phyloP scores from a whole-genome alignment of 257 asterid genomes.

The Solanum chilense region DNA sequence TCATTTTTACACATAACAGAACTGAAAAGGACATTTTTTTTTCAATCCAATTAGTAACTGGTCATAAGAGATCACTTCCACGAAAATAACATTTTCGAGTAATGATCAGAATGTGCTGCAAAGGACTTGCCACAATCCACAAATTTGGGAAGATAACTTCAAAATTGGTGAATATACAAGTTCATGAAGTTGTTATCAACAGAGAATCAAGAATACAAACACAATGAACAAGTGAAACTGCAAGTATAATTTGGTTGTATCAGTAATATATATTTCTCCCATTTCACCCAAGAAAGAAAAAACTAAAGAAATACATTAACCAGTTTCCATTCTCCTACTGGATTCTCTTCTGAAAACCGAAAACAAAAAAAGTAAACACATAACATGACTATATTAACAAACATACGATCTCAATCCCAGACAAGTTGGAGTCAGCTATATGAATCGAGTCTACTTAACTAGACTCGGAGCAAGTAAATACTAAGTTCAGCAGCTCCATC shows the following conservation, averaged over 20 bases:
- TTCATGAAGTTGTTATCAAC: not conserved
- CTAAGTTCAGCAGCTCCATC: slow-evolving; percentile 52
- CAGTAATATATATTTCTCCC: not conserved
- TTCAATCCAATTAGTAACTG: not conserved
- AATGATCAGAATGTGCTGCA: not conserved
- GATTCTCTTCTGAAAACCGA: not conserved
- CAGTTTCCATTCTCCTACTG: not conserved
- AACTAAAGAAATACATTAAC: not conserved
- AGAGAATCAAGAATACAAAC: not conserved
- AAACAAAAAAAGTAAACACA: not conserved
- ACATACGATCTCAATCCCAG: not conserved
- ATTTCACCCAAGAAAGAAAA: not conserved
- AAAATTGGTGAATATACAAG: not conserved
- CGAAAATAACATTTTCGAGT: not conserved
- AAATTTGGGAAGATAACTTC: not conserved
- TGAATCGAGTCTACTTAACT: not conserved
- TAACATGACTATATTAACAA: not conserved
- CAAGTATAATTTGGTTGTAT: not conserved
- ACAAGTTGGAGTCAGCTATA: not conserved
- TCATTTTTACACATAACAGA: not conserved
- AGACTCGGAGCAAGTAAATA: slow-evolving; percentile 42
- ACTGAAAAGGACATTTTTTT: not conserved
- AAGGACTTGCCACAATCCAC: not conserved
- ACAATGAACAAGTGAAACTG: not conserved
- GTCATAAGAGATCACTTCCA: not conserved